Percentiles rank a stretch among this genome's conserved stretches.
Conservation (phyloP, 2,329 filamentous ascomycete species). For the Chalaropsis ovoidea region DNA sequence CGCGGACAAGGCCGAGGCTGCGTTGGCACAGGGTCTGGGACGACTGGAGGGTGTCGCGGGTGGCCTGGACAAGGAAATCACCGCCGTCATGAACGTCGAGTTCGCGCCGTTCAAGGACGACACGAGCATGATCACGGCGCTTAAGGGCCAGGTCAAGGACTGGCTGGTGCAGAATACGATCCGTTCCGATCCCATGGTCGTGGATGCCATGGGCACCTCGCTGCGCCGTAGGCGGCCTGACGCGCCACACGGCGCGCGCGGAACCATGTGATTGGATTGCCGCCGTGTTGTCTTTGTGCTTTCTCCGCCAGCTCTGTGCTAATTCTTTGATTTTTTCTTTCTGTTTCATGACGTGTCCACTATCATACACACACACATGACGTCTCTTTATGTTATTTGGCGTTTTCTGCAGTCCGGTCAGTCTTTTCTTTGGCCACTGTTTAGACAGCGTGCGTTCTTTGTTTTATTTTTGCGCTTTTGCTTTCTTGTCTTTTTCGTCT, state of each 20-base stretch:
- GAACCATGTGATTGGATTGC: constrained; percentile 27
- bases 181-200: constrained; percentile 67
- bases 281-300: neutral
- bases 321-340: neutral
- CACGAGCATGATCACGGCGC: constrained; percentile 42
- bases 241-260: constrained; percentile 51
- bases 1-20: constrained; percentile 37
- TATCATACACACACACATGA: neutral
- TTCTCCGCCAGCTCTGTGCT: neutral
- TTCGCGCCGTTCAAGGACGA: constrained; percentile 74
- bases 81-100: constrained; percentile 63
- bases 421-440: neutral
- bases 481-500: neutral
- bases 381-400: constrained; percentile 10
- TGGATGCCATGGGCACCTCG: constrained; percentile 62
- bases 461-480: neutral
- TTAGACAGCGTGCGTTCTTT: constrained; percentile 10
- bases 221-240: constrained; percentile 53
- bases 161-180: constrained; percentile 84
- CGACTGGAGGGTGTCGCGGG: constrained; percentile 52
- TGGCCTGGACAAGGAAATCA: constrained; percentile 58
- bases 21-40: constrained; percentile 52
- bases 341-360: neutral
- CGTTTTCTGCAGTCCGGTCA: neutral
- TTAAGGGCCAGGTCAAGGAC: constrained; percentile 62